phyloP scores from a whole-genome alignment of 1,139 yeast genomes.

The Debaryomyces coudertii region DNA sequence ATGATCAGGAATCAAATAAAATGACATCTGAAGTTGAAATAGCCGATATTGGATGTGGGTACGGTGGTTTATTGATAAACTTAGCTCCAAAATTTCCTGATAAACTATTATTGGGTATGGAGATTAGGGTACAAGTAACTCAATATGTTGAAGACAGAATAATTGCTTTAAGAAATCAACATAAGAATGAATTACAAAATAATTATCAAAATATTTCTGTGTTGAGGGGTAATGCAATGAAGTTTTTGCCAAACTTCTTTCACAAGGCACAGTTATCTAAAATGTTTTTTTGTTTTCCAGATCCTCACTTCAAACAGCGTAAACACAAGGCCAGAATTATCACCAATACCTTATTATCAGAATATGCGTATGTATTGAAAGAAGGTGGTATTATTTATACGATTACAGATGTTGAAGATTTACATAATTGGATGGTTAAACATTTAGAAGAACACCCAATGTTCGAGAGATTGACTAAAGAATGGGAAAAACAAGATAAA shows the following conservation, averaged over 20 bases:
- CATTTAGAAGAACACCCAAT: constrained; percentile 91
- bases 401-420: constrained; percentile 92
- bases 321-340: constrained; percentile 97
- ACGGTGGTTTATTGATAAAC: constrained; percentile 87
- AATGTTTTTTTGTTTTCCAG: constrained; percentile 98
- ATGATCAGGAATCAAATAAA: constrained; percentile 43
- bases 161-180: constrained; percentile 75
- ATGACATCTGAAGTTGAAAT: constrained; percentile 70
- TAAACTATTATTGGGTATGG: constrained; percentile 86
- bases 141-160: constrained; percentile 96
- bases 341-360: constrained; percentile 84
- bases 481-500: constrained; percentile 77
- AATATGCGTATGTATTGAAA: constrained; percentile 85
- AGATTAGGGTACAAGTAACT: constrained; percentile 95
- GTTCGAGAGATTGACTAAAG: constrained; percentile 75
- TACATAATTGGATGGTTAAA: constrained; percentile 95
- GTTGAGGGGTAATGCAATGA: constrained; percentile 95
- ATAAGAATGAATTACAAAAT: constrained; percentile 32
- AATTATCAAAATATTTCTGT: constrained; percentile 84
- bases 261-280: constrained; percentile 76
- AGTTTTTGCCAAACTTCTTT: constrained; percentile 92
- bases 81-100: constrained; percentile 79
- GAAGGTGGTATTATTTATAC: constrained; percentile 92
- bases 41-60: constrained; percentile 98
- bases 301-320: constrained; percentile 96